A percentile compares a stretch with the other conserved stretches of the same genome.
These are phyloP conservation scores for Chaetomium strumarium DNA, from an alignment of 2,329 filamentous ascomycete species.

Conservation along the genomic window DNA sequence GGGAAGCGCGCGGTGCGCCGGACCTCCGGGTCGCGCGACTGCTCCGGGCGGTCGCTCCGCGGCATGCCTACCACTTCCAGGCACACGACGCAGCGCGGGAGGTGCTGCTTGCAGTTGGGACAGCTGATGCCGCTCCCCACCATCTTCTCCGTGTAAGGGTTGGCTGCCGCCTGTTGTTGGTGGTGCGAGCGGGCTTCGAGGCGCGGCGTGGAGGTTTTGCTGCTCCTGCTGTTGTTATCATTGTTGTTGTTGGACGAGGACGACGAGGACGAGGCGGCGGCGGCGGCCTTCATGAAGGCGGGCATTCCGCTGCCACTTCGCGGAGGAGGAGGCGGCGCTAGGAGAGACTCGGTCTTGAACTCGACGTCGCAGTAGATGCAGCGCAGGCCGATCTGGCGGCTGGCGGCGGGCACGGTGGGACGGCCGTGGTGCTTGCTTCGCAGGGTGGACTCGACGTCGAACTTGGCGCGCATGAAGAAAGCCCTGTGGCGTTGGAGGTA, in stretches of 20 bases:
- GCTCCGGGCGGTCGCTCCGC: constrained; percentile 44
- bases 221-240: background rate
- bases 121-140: constrained; percentile 56
- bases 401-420: constrained; percentile 58
- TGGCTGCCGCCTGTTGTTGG: constrained; percentile 30
- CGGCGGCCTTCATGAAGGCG: constrained; percentile 1
- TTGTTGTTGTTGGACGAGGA: constrained; percentile 12
- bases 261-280: constrained; percentile 25
- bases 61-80: constrained; percentile 61
- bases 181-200: constrained; percentile 9
- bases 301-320: constrained; percentile 10
- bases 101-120: constrained; percentile 59
- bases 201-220: constrained; percentile 15
- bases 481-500: constrained; percentile 67
- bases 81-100: constrained; percentile 63
- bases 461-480: constrained; percentile 70
- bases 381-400: constrained; percentile 65
- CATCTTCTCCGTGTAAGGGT: constrained; percentile 54
- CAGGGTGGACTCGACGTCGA: constrained; percentile 70
- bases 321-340: constrained; percentile 5
- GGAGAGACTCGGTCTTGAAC: constrained; percentile 36
- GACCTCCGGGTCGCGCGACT: constrained; percentile 39
- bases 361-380: constrained; percentile 70
- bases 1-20: constrained; percentile 53
- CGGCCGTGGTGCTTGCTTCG: constrained; percentile 59